Base-by-base conservation (phyloP, 23 red algal genomes). In the Gracilariopsis chorda region DNA sequence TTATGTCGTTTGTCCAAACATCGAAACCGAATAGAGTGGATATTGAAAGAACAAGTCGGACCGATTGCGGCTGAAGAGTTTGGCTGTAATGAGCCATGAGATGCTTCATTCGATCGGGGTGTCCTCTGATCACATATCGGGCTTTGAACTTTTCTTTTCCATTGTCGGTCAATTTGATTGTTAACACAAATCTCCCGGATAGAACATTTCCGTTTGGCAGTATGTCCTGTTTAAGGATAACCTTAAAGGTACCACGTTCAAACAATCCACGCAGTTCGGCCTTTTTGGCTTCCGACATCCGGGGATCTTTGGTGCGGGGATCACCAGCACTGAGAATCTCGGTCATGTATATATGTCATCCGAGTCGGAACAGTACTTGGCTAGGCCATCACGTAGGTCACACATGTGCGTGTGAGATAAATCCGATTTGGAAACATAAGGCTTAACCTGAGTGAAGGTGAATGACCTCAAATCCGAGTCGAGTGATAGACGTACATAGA, bases 1-100 rank as follows among this genome's bases (percentile, higher is more conserved):
- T 24, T 16, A 84, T 57, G 67, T 84, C 80, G 27, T 51, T 49
- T 28, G 80, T 84, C 80, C 80, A 84, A 25, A 84, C 80, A 28
- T 84, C 80, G 24, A 84, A 84, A 20, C 51, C 55, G 59, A 67
- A 67, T n/a, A 84, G 63, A 24, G 1, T 1, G 25, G 80, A 0
- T 37, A 67, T 8, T 19, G 55, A 8, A 10, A 68, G 80, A 7
- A 84, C 28, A 17, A 84, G 32, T 36, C 80, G 53, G 17, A 84
- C 43, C 20, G 80, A 68, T 46, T 84, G 53, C 46, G 0, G 80
- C 56, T 84, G 80, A 0, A 68, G 33, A 30, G 80, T 84, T 42
- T 34, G 42, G 1, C 36, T 25, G 23, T 19, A 49, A 46, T 68
- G 56, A 49, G 39, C 80, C 53, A 84, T 69, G 10, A 84, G 24